Evolutionary conservation across 805 yeast species (phyloP).

Genomic region (Wickerhamiella qilinensis): DNA sequence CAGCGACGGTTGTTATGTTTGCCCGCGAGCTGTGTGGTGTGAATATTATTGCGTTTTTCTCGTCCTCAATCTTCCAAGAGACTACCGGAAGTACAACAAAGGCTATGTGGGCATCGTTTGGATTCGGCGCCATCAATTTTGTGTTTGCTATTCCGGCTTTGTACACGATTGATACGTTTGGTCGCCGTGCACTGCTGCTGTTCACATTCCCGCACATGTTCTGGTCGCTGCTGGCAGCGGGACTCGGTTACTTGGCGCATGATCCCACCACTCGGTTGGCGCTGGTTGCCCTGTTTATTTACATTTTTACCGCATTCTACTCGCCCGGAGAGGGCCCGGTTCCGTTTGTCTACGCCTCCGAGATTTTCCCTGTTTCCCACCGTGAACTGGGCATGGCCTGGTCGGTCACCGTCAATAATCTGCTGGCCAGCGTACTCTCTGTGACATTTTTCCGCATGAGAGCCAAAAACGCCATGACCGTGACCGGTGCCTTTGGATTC

Average conservation of each 20-base stretch:
- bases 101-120: conserved; percentile 68
- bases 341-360: conserved; percentile 70
- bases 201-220: conserved; percentile 46
- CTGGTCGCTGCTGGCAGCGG: conserved; percentile 32
- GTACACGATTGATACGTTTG: conserved; percentile 60
- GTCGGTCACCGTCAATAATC: conserved; percentile 33
- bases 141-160: conserved; percentile 73
- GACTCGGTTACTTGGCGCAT: conserved; percentile 55
- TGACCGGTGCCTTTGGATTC: conserved; percentile 75
- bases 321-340: conserved; percentile 83
- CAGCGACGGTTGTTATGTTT: conserved; percentile 69
- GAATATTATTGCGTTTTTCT: conserved; percentile 75
- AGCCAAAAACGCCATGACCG: conserved; percentile 39
- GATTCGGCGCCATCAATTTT: conserved; percentile 70
- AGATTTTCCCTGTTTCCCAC: conserved; percentile 25
- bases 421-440: conserved; percentile 42
- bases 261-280: conserved; percentile 38
- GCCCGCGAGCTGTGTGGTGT: conserved; percentile 89
- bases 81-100: conserved; percentile 2
- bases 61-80: conserved; percentile 56
- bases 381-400: conserved; percentile 16
- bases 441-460: conserved; percentile 67
- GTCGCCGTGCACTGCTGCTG: conserved; percentile 47
- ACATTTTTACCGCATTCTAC: conserved; percentile 55
- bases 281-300: conserved; percentile 55